Evolutionary conservation across 2,329 filamentous ascomycete genomes (phyloP).

Genomic region (Xylariaceae sp.): DNA sequence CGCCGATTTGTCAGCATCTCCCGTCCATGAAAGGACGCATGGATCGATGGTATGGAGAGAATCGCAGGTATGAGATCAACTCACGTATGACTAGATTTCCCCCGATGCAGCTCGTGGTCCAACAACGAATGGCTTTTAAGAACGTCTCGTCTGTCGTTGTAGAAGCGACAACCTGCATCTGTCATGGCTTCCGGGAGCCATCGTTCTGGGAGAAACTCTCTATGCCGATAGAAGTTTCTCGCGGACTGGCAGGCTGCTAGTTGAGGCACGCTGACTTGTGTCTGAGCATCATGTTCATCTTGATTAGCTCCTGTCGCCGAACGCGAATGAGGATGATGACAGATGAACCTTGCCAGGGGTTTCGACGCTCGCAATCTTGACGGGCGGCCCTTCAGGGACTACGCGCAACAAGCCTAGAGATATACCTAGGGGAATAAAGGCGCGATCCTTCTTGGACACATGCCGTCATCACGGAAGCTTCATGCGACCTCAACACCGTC

Average conservation of each 20-base stretch:
- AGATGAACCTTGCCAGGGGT: constrained; percentile 25
- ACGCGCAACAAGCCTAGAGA: constrained; percentile 21
- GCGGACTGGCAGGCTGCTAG: constrained; percentile 26
- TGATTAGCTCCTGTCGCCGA: constrained; percentile 5
- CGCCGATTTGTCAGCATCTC: background rate
- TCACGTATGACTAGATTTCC: constrained; percentile 24
- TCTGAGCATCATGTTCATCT: constrained; percentile 2
- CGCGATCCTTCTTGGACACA: too few relatives aligned
- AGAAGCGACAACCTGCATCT: too few relatives aligned
- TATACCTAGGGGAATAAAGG: constrained; percentile 26
- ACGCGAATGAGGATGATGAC: background rate
- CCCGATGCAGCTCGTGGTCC: constrained; percentile 23
- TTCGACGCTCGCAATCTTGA: constrained; percentile 21
- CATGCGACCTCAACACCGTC: constrained; percentile 25
- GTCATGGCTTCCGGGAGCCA: constrained; percentile 24
- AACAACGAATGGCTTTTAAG: constrained; percentile 26
- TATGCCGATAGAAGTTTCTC: constrained; percentile 24
- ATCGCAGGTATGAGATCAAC: background rate
- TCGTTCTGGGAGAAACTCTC: constrained; percentile 25
- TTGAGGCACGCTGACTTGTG: constrained; percentile 26
- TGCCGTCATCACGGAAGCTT: too few relatives aligned
- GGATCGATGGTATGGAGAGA: background rate
- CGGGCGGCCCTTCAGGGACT: constrained; percentile 21
- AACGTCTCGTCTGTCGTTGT: constrained; percentile 25
- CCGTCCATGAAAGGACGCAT: background rate